phyloP scores from a whole-genome alignment of 1,284 basidiomycete species.

The Tausonia pullulans region DNA sequence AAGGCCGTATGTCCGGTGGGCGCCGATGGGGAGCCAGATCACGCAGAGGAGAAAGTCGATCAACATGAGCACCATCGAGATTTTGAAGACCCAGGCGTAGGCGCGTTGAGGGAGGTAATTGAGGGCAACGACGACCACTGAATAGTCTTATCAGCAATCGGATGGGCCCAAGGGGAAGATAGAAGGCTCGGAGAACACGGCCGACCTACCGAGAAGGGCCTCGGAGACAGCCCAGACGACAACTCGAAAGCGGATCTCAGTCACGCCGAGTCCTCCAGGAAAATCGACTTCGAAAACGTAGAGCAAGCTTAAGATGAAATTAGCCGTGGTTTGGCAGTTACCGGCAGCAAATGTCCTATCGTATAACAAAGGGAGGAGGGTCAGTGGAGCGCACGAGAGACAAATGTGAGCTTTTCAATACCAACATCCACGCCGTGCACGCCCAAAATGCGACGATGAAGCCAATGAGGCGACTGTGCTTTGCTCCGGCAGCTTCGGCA shows the following conservation, averaged over 20 bases:
- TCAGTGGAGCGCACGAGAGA: too few relatives aligned
- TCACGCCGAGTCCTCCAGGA: constrained; percentile 57
- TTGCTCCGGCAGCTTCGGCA: constrained; percentile 72
- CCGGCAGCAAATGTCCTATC: constrained; percentile 27
- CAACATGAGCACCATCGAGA: constrained; percentile 59
- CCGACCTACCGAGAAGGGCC: constrained; percentile 31
- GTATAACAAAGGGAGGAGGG: too few relatives aligned
- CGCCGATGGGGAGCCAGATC: constrained; percentile 79
- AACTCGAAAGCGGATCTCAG: constrained; percentile 68
- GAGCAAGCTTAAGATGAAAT: constrained; percentile 69
- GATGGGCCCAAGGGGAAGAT: background rate
- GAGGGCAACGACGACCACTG: constrained; percentile 53
- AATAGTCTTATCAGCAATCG: constrained; percentile 27
- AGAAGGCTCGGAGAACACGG: too few relatives aligned
- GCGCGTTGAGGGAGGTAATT: constrained; percentile 63
- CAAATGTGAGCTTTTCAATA: too few relatives aligned
- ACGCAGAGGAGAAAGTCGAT: constrained; percentile 52
- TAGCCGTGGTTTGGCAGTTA: constrained; percentile 73
- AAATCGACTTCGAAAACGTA: constrained; percentile 66
- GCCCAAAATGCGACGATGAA: constrained; percentile 84
- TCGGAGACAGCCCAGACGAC: constrained; percentile 72
- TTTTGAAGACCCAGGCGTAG: constrained; percentile 62
- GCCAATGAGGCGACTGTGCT: constrained; percentile 67
- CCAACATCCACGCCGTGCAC: constrained; percentile 67
- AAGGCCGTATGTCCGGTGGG: constrained; percentile 69